These are phyloP conservation scores for Quercus berberidifolia DNA, from an alignment of 306 rosid species.

Conservation along the genomic window DNA sequence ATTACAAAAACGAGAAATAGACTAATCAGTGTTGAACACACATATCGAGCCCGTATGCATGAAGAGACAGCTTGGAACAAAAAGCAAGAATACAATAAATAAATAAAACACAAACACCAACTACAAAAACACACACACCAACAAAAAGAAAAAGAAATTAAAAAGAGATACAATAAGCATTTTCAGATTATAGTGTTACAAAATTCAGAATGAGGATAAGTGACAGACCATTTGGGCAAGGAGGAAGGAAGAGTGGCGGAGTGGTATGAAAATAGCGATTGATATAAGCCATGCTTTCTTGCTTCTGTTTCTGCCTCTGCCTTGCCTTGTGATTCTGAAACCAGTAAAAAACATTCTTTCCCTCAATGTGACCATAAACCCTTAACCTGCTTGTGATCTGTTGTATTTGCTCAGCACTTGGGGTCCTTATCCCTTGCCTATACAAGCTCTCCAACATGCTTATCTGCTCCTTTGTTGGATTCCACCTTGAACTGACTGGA, in stretches of 20 bases:
- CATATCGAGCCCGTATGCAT: conserved; percentile 22
- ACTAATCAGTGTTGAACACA: neutral
- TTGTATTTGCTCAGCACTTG: conserved; percentile 79
- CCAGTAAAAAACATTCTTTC: conserved; percentile 96
- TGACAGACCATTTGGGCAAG: conserved; percentile 48
- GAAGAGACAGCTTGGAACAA: conserved; percentile 11
- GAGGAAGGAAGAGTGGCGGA: conserved; percentile 30
- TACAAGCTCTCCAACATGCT: conserved; percentile 65
- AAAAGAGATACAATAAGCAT: neutral
- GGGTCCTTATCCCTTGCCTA: conserved; percentile 78
- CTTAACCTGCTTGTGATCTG: conserved; percentile 62
- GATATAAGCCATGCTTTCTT: conserved; percentile 52
- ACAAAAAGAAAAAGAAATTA: neutral
- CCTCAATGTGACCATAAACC: conserved; percentile 79
- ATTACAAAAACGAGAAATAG: neutral
- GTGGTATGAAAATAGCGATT: conserved; percentile 40
- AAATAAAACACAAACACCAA: neutral
- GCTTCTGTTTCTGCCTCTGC: conserved; percentile 90
- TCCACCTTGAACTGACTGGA: conserved; percentile 63
- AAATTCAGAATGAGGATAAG: neutral
- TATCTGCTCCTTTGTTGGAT: conserved; percentile 90
- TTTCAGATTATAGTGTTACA: neutral
- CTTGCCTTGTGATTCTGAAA: conserved; percentile 96
- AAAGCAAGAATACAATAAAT: neutral
- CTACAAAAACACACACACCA: neutral